These are phyloP conservation scores for Aspergillus ochraceoroseus DNA, from an alignment of 2,329 filamentous ascomycete species.

Conservation along the genomic window DNA sequence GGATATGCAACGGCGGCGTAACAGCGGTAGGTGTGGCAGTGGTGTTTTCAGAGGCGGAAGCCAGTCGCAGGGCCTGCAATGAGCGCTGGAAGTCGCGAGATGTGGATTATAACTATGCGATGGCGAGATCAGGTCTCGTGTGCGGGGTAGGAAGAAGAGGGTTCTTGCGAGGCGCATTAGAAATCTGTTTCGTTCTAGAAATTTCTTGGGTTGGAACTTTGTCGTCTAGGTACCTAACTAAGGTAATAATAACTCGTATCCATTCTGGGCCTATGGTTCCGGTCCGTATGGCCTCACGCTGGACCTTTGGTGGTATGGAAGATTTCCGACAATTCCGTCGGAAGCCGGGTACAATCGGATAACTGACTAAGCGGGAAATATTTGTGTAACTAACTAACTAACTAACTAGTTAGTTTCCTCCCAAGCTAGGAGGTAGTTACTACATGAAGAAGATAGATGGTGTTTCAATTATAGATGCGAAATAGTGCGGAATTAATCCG, in stretches of 20 bases:
- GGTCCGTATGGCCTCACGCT: neutral
- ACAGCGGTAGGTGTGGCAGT: neutral
- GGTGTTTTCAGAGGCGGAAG: neutral
- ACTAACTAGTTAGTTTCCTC: too few relatives aligned
- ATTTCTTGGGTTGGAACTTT: too few relatives aligned
- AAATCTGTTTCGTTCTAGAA: neutral
- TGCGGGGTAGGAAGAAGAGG: constrained; percentile 8
- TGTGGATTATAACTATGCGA: too few relatives aligned
- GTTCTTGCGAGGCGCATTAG: constrained; percentile 1
- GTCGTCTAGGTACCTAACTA: too few relatives aligned
- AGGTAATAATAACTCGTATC: too few relatives aligned
- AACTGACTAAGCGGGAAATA: neutral
- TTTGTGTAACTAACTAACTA: too few relatives aligned
- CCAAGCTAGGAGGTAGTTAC: too few relatives aligned
- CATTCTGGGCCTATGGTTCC: too few relatives aligned
- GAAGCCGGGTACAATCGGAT: constrained; percentile 4
- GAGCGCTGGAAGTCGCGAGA: neutral
- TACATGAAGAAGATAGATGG: too few relatives aligned
- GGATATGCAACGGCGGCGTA: neutral
- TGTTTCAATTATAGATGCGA: constrained; percentile 1
- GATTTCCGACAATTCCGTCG: constrained; percentile 9
- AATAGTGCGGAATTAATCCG: constrained; percentile 13
- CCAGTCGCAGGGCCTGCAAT: neutral
- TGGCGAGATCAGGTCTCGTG: neutral
- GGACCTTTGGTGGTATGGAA: neutral